Conservation (phyloP, 495 filamentous ascomycete genomes). For the Hypoxylon subgilvum region DNA sequence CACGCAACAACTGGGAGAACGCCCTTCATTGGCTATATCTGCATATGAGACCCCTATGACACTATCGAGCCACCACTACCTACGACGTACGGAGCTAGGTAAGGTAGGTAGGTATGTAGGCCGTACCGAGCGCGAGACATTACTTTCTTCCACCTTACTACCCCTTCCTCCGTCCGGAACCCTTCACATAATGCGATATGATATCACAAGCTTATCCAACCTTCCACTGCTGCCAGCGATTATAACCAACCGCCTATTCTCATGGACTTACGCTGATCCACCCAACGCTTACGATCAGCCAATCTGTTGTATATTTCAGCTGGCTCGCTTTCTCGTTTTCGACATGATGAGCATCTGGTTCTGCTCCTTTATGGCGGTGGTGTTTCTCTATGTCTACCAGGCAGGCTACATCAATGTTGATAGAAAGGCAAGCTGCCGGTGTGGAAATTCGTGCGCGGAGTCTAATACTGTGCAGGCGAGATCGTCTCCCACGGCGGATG, state of each 20-base stretch:
- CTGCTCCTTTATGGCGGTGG: slow-evolving; percentile 7
- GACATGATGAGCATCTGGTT: slow-evolving; percentile 14
- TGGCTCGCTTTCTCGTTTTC: background rate
- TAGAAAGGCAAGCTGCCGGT: background rate
- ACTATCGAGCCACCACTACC: no score
- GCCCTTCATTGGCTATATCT: no score
- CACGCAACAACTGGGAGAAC: background rate
- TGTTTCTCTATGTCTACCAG: slow-evolving; percentile 7
- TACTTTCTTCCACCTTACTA: background rate
- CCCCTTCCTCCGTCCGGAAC: background rate
- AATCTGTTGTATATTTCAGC: no score
- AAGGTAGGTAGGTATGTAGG: no score
- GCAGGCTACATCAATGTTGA: background rate
- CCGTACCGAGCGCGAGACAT: no score
- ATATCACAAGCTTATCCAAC: background rate
- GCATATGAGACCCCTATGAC: no score
- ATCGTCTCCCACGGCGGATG: background rate
- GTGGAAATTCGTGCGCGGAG: background rate
- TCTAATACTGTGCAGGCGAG: slow-evolving; percentile 9
- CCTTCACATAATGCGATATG: background rate
- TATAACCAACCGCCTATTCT: no score
- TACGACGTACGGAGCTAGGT: no score
- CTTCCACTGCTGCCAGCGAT: background rate
- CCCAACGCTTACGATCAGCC: no score
- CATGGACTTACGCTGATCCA: no score